Base-by-base conservation (phyloP, 768 basidiomycete genomes). In the Punctularia strigosozonata region DNA sequence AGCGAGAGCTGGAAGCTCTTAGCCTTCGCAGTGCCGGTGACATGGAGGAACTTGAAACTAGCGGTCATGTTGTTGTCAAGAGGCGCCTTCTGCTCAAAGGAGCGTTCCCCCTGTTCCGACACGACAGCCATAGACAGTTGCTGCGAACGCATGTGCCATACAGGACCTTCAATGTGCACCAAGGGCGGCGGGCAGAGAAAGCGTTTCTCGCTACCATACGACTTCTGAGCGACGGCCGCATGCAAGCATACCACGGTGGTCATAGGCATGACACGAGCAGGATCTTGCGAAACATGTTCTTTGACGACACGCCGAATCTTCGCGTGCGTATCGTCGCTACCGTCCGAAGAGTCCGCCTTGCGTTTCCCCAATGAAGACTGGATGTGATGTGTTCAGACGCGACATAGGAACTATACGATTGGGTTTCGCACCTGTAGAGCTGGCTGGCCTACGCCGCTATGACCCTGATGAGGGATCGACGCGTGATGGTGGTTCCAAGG, bases 221-320 rank as follows among this genome's bases (percentile, higher is more conserved):
- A 91, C 63, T 95, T 95, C 64, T 95, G 91, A 2, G 88, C 91
- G 37, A 91, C 88, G 23, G 86, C 87, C 19, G 90, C 88, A 52
- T 94, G 90, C 38, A 91, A 68, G 48, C 85, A 89, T 44, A 88
- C 75, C 23, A 90, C 84, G 26, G 86, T 89, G 25, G 87, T 89
- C 87, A 90, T 88, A 43, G 83, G 81, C 62, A 84, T 73, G 48
- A 81, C 74, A 46, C 79, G 80, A 36, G 73, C 56, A 6, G 78
- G 77, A 50, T 86, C 81, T 51, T 81, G 79, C 24, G 75, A 74
- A 46, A 85, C 73, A 55, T 85, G 83, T 58, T 86, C 81, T 57
- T 80, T 80, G 36, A 86, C 80, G 47, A 84, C 82, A 50, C 85
- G 80, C 41, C 85, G 74, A 54, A 87, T 87, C 67, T 88, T 88